Percentiles rank a stretch among this genome's conserved stretches.
phyloP scores from a whole-genome alignment of 208 protist genomes.

The Leishmania tropica region DNA sequence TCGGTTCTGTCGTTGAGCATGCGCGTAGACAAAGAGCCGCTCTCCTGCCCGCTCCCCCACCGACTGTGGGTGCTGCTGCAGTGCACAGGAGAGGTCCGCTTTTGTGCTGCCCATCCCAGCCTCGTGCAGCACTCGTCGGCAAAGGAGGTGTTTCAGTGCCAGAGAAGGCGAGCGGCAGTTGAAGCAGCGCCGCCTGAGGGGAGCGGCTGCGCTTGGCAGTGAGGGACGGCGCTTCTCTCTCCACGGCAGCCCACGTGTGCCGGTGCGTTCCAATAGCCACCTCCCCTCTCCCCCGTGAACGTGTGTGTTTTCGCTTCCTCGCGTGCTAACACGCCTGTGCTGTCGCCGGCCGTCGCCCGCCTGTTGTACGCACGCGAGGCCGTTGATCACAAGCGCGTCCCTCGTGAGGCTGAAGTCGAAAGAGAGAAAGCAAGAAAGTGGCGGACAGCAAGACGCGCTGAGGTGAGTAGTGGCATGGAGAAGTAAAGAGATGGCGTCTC shows the following conservation, averaged over 20 bases:
- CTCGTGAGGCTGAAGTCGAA: neutral
- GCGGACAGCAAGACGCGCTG: neutral
- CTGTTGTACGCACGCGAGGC: neutral
- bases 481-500: neutral
- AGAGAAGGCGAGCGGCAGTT: neutral
- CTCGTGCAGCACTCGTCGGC: neutral
- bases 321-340: neutral
- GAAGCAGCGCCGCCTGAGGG: neutral
- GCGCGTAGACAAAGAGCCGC: conserved; percentile 12
- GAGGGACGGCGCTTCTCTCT: neutral
- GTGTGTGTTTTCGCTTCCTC: neutral
- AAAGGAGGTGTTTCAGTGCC: neutral
- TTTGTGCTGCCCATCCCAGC: neutral
- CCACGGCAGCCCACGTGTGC: neutral
- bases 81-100: neutral
- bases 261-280: neutral
- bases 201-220: neutral
- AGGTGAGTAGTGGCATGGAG: neutral
- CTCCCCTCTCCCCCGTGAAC: neutral
- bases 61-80: neutral
- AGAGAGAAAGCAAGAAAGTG: neutral
- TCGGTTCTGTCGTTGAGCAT: neutral
- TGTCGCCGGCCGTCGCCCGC: neutral
- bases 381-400: neutral
- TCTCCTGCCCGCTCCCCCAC: neutral